These are phyloP conservation scores for Inga laurina DNA, from an alignment of 306 rosid genomes.

Conservation along the genomic window DNA sequence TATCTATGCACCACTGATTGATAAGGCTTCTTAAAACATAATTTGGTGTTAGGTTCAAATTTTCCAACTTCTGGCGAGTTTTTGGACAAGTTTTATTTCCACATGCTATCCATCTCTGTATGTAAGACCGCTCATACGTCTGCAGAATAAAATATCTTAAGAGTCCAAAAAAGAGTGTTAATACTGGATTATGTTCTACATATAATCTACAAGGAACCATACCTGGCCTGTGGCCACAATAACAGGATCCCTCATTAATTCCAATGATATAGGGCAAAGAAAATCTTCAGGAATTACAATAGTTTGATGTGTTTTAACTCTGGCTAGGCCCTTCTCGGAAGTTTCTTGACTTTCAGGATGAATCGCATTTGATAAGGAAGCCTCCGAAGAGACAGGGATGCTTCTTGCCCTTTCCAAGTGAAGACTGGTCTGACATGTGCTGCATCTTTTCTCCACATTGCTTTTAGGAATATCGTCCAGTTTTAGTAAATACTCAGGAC, in stretches of 20 bases:
- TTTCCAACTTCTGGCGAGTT: slow-evolving; percentile 93
- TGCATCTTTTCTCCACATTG: slow-evolving; percentile 41
- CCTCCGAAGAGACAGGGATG: slow-evolving; percentile 45
- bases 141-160: slow-evolving; percentile 33
- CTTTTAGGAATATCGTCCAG: slow-evolving; percentile 34
- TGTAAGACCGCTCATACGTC: slow-evolving; percentile 95
- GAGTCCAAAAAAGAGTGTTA: not conserved
- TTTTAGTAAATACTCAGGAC: slow-evolving; percentile 52
- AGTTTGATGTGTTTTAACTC: slow-evolving; percentile 61
- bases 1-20: slow-evolving; percentile 78
- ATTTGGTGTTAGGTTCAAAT: slow-evolving; percentile 83
- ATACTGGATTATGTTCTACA: not conserved
- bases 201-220: slow-evolving; percentile 18
- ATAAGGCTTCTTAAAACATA: slow-evolving; percentile 90
- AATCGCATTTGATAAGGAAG: slow-evolving; percentile 30
- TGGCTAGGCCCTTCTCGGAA: slow-evolving; percentile 41
- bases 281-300: slow-evolving; percentile 82
- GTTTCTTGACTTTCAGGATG: slow-evolving; percentile 44
- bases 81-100: slow-evolving; percentile 90
- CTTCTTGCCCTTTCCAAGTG: slow-evolving; percentile 46
- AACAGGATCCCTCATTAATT: slow-evolving; percentile 96
- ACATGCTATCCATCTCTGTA: slow-evolving; percentile 96
- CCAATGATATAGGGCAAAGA: slow-evolving; percentile 94
- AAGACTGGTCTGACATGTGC: slow-evolving; percentile 31
- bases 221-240: slow-evolving; percentile 99